Conservation (phyloP, 2,329 filamentous ascomycete genomes). For the Balansia obtecta region DNA sequence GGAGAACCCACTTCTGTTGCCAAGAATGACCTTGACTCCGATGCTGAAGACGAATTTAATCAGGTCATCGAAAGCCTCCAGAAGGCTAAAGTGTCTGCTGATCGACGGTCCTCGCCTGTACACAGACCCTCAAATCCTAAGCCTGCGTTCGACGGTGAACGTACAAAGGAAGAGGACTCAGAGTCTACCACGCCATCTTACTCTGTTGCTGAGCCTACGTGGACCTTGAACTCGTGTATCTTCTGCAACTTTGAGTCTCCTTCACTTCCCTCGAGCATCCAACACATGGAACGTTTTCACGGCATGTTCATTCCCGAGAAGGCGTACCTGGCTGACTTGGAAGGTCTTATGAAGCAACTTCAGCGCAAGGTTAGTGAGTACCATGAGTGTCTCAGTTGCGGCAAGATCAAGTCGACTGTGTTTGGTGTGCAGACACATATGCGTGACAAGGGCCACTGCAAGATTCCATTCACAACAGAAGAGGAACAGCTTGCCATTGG, state of each 20-base stretch:
- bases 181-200: constrained; percentile 28
- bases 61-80: constrained; percentile 69
- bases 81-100: constrained; percentile 52
- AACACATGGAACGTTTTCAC: constrained; percentile 86
- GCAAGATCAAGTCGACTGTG: constrained; percentile 66
- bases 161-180: constrained; percentile 28
- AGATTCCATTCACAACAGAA: constrained; percentile 82
- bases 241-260: constrained; percentile 88
- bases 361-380: constrained; percentile 68
- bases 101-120: constrained; percentile 35
- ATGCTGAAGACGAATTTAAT: constrained; percentile 63
- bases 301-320: constrained; percentile 94
- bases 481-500: constrained; percentile 89
- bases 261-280: constrained; percentile 59
- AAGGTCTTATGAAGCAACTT: constrained; percentile 68
- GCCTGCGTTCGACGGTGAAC: constrained; percentile 27
- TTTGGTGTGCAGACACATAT: constrained; percentile 89
- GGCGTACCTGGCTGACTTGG: constrained; percentile 67
- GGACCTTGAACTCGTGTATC: constrained; percentile 52
- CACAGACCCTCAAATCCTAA: constrained; percentile 42
- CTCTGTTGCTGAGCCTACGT: constrained; percentile 20
- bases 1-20: constrained; percentile 57
- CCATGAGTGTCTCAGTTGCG: constrained; percentile 79
- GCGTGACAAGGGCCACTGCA: constrained; percentile 93
- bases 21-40: constrained; percentile 43